Evolutionary conservation across 2,329 filamentous ascomycete species (phyloP).

Genomic region (Fusarium napiforme): DNA sequence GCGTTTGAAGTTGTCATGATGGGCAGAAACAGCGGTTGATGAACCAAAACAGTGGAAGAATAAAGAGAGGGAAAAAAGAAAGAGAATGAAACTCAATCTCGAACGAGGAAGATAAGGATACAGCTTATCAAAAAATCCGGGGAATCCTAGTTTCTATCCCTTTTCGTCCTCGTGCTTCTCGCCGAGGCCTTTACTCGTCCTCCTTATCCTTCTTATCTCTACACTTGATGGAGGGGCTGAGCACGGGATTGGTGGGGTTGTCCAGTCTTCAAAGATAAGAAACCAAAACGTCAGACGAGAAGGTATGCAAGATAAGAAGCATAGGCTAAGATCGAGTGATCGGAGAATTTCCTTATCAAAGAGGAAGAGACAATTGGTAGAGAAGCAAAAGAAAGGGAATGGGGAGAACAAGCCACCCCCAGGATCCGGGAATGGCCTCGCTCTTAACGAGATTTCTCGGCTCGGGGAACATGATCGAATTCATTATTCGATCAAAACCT

Average conservation of each 20-base stretch:
- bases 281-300: constrained; percentile 17
- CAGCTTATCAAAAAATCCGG: constrained; percentile 20
- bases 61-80: constrained; percentile 15
- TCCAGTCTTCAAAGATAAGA: constrained; percentile 36
- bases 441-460: constrained; percentile 26
- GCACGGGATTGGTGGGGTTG: constrained; percentile 40
- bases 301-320: constrained; percentile 32
- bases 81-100: constrained; percentile 3
- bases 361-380: not conserved
- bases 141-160: constrained; percentile 20
- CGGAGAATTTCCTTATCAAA: constrained; percentile 20
- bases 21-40: not conserved
- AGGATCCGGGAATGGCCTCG: constrained; percentile 22
- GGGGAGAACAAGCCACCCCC: constrained; percentile 15
- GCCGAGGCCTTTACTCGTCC: not conserved
- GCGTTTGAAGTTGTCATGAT: constrained; percentile 48
- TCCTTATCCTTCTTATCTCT: constrained; percentile 42
- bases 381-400: not conserved
- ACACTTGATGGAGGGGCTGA: constrained; percentile 9
- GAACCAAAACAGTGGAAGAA: not conserved
- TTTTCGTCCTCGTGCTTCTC: not conserved
- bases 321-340: constrained; percentile 2
- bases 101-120: constrained; percentile 15
- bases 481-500: constrained; percentile 33
- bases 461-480: constrained; percentile 1